phyloP scores from a whole-genome alignment of 192 early-diverging fungal genomes.

The Rhizoclosmatium globosum region DNA sequence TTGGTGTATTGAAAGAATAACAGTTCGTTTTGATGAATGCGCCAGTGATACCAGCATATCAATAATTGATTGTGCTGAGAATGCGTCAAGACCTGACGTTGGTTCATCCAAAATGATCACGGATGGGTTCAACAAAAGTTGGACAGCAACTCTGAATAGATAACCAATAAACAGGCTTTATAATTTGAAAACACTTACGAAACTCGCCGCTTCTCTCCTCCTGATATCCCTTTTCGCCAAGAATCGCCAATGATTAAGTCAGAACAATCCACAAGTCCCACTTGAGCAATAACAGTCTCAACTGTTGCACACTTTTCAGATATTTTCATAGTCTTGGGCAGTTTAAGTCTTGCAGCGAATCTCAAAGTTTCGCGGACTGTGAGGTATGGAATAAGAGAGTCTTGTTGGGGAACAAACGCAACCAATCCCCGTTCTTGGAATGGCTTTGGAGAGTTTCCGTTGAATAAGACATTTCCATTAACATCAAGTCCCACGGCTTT shows the following conservation, averaged over 20 bases:
- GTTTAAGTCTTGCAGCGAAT: background rate
- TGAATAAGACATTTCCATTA: too few relatives aligned
- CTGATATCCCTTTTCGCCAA: constrained; percentile 27
- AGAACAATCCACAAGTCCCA: constrained; percentile 53
- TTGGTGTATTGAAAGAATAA: constrained; percentile 89
- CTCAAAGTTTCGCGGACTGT: background rate
- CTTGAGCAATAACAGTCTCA: too few relatives aligned
- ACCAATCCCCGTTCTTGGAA: too few relatives aligned
- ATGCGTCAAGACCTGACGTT: constrained; percentile 71
- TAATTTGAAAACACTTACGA: constrained; percentile 42
- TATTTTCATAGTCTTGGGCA: too few relatives aligned
- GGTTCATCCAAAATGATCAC: constrained; percentile 41
- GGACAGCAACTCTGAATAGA: constrained; percentile 73
- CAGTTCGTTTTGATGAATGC: constrained; percentile 50
- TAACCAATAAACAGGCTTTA: background rate
- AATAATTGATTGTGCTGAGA: constrained; percentile 68
- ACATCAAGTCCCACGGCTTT: too few relatives aligned
- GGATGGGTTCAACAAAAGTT: constrained; percentile 74
- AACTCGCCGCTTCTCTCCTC: constrained; percentile 52
- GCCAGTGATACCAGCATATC: constrained; percentile 54
- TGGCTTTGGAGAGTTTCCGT: too few relatives aligned
- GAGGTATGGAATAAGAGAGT: too few relatives aligned
- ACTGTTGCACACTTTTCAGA: too few relatives aligned
- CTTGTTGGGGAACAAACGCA: too few relatives aligned
- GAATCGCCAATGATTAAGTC: constrained; percentile 55